Conservation (phyloP, 2,329 filamentous ascomycete species). For the Aspergillus quadrilineatus region DNA sequence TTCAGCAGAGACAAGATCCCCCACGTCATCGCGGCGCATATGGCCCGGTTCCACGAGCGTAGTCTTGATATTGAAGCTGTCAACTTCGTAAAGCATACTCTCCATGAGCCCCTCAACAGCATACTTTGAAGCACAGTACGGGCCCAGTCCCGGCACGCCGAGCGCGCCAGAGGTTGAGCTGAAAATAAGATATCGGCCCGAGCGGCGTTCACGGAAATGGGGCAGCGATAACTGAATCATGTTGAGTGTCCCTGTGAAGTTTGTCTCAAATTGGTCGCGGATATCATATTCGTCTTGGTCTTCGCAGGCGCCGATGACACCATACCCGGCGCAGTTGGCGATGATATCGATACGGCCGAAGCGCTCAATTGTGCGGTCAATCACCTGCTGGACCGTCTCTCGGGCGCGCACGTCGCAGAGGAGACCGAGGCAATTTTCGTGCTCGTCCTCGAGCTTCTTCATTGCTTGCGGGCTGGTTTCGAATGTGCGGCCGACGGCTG, state of each 20-base stretch:
- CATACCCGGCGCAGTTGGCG: conserved; percentile 91
- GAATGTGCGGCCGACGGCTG: conserved; percentile 78
- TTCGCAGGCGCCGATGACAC: conserved; percentile 91
- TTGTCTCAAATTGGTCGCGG: conserved; percentile 94
- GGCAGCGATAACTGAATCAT: conserved; percentile 87
- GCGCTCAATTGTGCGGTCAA: conserved; percentile 67
- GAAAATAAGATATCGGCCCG: conserved; percentile 88
- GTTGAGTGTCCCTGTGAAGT: conserved; percentile 92
- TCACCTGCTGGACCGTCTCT: conserved; percentile 70
- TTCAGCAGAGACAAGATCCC: conserved; percentile 30
- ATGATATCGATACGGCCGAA: conserved; percentile 87
- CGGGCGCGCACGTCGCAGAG: conserved; percentile 86
- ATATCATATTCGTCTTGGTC: conserved; percentile 96
- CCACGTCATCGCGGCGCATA: conserved; percentile 74
- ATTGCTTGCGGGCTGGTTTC: conserved; percentile 74
- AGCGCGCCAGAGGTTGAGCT: conserved; percentile 87
- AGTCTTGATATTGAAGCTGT: conserved; percentile 86
- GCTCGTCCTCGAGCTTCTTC: conserved; percentile 65
- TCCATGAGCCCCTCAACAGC: conserved; percentile 94
- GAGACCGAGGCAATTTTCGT: conserved; percentile 64
- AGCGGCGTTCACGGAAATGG: conserved; percentile 74
- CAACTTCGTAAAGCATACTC: conserved; percentile 93
- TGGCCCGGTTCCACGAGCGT: conserved; percentile 91
- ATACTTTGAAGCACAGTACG: conserved; percentile 96
- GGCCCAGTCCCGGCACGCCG: conserved; percentile 89